phyloP scores from a whole-genome alignment of 1,139 yeast species.

The Geotrichum europaeum region DNA sequence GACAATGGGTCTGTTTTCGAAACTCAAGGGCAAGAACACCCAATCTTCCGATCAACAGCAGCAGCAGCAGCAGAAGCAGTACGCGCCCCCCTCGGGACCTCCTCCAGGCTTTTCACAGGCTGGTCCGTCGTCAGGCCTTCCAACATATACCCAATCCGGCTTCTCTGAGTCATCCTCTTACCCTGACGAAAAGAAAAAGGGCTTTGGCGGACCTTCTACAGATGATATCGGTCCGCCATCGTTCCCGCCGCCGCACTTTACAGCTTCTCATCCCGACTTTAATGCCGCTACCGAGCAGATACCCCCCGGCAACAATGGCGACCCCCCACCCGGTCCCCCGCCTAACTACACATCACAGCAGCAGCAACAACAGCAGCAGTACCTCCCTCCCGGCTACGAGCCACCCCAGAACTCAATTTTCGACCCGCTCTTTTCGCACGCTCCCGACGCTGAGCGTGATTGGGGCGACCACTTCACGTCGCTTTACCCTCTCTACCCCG shows the following conservation, averaged over 20 bases:
- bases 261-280: neutral
- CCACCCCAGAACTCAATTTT: constrained; percentile 21
- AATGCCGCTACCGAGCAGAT: neutral
- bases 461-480: constrained; percentile 23
- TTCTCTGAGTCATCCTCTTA: constrained; percentile 2
- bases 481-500: constrained; percentile 18
- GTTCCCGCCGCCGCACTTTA: constrained; percentile 10
- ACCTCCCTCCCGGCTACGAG: constrained; percentile 17
- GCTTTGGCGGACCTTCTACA: neutral
- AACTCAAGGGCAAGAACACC: neutral
- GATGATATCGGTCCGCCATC: constrained; percentile 10
- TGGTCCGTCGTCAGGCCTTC: constrained; percentile 1
- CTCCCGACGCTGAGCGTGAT: constrained; percentile 24
- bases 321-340: constrained; percentile 16
- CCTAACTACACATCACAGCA: constrained; percentile 9
- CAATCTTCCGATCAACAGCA: neutral
- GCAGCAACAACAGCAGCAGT: constrained; percentile 8
- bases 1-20: neutral
- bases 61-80: neutral
- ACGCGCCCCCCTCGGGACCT: constrained; percentile 13
- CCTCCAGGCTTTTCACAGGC: constrained; percentile 4
- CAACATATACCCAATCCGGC: neutral
- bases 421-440: constrained; percentile 22
- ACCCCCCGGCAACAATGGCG: constrained; percentile 2
- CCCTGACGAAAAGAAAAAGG: neutral